Evolutionary conservation across 1,139 yeast species (phyloP).

Genomic region (Blastobotrys elegans): DNA sequence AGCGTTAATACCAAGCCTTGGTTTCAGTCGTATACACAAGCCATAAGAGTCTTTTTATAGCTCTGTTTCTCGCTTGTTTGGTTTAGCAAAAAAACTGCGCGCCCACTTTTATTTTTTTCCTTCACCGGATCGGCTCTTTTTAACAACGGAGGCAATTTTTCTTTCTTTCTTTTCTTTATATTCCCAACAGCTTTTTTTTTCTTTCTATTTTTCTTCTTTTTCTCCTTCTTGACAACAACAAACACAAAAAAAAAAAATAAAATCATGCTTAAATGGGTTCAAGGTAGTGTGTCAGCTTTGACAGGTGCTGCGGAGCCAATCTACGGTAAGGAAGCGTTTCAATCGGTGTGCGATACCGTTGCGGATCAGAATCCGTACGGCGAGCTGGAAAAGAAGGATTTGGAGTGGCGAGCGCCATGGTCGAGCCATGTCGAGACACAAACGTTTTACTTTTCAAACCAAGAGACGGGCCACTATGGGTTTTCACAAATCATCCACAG

Average conservation of each 20-base stretch:
- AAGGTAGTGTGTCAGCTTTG: constrained; percentile 76
- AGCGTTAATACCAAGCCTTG: neutral
- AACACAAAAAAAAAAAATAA: neutral
- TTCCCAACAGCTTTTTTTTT: constrained; percentile 1
- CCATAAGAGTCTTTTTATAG: too few relatives aligned
- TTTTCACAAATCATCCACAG: constrained; percentile 95
- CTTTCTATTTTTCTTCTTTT: constrained; percentile 1
- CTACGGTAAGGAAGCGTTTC: constrained; percentile 88
- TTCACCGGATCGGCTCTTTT: too few relatives aligned
- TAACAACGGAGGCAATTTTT: neutral
- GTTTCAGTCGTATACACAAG: too few relatives aligned
- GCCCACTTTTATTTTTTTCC: neutral
- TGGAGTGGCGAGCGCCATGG: constrained; percentile 67
- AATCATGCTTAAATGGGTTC: constrained; percentile 75
- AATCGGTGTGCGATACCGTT: constrained; percentile 66
- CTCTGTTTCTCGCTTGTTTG: neutral
- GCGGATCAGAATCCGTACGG: constrained; percentile 47
- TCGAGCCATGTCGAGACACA: constrained; percentile 94
- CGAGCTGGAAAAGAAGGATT: constrained; percentile 57
- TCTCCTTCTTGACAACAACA: neutral
- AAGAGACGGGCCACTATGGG: constrained; percentile 62
- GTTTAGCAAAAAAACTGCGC: neutral
- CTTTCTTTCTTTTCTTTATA: neutral
- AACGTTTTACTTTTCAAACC: constrained; percentile 75
- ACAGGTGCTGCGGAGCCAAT: constrained; percentile 98